Conservation (phyloP, 495 filamentous ascomycete genomes). For the Daldinia childiae region DNA sequence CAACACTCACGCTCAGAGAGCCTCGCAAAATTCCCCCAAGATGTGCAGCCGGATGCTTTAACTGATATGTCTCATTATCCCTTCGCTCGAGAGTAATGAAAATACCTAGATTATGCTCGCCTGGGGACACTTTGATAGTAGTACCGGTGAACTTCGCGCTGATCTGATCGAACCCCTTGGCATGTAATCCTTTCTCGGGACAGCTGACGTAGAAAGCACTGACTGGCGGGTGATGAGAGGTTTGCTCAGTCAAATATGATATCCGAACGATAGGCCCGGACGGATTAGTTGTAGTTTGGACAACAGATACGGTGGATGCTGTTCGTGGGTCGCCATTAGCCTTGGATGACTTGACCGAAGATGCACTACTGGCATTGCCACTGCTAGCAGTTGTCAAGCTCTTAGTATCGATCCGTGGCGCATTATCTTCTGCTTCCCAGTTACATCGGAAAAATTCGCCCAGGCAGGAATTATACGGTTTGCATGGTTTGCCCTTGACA, state of each 20-base stretch:
- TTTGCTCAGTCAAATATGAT: constrained; percentile 95
- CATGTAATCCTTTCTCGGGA: constrained; percentile 87
- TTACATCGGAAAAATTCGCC: constrained; percentile 99
- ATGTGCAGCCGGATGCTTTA: constrained; percentile 94
- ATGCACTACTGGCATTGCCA: constrained; percentile 55
- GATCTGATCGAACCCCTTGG: constrained; percentile 92
- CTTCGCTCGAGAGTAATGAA: constrained; percentile 86
- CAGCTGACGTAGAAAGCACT: constrained; percentile 96
- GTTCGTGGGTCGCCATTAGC: constrained; percentile 42
- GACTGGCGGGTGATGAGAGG: constrained; percentile 97
- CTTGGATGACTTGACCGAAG: constrained; percentile 60
- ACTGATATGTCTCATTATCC: constrained; percentile 88
- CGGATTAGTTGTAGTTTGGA: constrained; percentile 53
- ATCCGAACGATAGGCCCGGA: constrained; percentile 71
- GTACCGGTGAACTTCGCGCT: constrained; percentile 98
- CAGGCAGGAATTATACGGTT: constrained; percentile 95
- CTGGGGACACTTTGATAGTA: constrained; percentile 87
- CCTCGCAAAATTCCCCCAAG: constrained; percentile 89
- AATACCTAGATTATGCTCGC: constrained; percentile 93
- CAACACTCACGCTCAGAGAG: constrained; percentile 81
- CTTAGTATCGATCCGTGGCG: constrained; percentile 59
- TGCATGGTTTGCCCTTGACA: constrained; percentile 97
- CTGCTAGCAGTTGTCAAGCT: constrained; percentile 39
- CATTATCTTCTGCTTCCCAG: constrained; percentile 85
- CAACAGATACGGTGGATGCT: constrained; percentile 56